Conservation (phyloP, 2,329 filamentous ascomycete species). For the Alternaria gansuensis region DNA sequence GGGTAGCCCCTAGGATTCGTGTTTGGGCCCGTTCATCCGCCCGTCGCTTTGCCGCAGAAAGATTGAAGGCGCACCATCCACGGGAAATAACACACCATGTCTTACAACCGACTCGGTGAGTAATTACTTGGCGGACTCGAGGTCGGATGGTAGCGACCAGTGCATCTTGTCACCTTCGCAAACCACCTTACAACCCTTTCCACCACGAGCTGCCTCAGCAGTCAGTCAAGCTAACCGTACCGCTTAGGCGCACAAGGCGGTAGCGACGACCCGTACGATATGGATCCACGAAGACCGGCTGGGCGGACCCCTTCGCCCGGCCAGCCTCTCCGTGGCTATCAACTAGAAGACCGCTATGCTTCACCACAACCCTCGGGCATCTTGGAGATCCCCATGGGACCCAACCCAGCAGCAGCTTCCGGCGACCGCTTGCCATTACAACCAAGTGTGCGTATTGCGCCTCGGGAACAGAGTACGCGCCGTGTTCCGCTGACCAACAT, state of each 20-base stretch:
- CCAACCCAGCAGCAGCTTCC: slow-evolving; percentile 64
- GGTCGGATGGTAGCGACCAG: not conserved
- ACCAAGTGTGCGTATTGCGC: slow-evolving; percentile 72
- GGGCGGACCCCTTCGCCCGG: slow-evolving; percentile 75
- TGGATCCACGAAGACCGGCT: slow-evolving; percentile 62
- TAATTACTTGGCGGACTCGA: slow-evolving; percentile 17
- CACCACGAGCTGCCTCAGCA: slow-evolving; percentile 3
- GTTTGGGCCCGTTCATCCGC: slow-evolving; percentile 31
- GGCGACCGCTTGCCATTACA: slow-evolving; percentile 83
- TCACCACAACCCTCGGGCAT: slow-evolving; percentile 54
- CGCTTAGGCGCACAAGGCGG: slow-evolving; percentile 32
- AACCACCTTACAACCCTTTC: slow-evolving; percentile 2
- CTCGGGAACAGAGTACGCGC: not conserved
- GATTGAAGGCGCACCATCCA: slow-evolving; percentile 35
- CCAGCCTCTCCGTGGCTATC: slow-evolving; percentile 78
- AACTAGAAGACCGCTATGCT: slow-evolving; percentile 79
- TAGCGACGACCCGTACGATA: slow-evolving; percentile 46
- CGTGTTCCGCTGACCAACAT: slow-evolving; percentile 14
- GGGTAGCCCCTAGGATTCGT: slow-evolving; percentile 23
- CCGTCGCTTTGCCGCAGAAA: slow-evolving; percentile 26
- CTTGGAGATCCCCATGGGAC: slow-evolving; percentile 74
- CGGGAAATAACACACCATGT: slow-evolving; percentile 35
- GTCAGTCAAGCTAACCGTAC: slow-evolving; percentile 18
- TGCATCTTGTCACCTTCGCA: not conserved
- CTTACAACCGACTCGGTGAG: slow-evolving; percentile 52